Evolutionary conservation across 495 filamentous ascomycete genomes (phyloP), one percentile per base, ranked within the genome.

Genomic region (Aspergillus wentii): DNA sequence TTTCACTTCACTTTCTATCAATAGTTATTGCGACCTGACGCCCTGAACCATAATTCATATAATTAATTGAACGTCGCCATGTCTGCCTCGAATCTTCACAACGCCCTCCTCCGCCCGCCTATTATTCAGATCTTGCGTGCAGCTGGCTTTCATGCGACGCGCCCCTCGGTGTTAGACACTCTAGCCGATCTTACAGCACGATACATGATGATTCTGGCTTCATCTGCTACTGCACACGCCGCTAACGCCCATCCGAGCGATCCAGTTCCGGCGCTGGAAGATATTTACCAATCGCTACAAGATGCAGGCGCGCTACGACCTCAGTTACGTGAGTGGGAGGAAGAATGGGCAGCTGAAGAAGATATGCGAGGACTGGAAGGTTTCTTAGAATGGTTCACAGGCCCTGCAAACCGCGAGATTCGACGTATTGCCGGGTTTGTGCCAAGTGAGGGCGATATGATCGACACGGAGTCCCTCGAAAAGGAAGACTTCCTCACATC

Each of bases 51-150:
- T n/a, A n/a, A n/a, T n/a, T n/a, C n/a, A n/a, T n/a, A n/a, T n/a
- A n/a, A n/a, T n/a, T n/a, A n/a, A n/a, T n/a, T n/a, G n/a, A n/a
- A n/a, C 10, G 10, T 35, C 35, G 47, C 34, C 48, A 69, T 70
- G 66, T 69, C 68, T 6, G 59, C 56, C 16, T 48, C 60, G 29
- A 66, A 61, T 35, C 75, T 89, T 36, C 81, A 85, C 63, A 79
- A 81, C 58, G 75, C 86, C 22, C 80, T 94, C 48, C 75, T 94
- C 17, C 82, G 86, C 16, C 89, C 88, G 2, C 78, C 79, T 20
- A 74, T 94, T 39, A 77, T 94, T 38, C 85, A 92, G 46, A 89
- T 92, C 52, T 77, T 95, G 21, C 85, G 89, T 49, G 86, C 88
- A 20, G 75, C 85, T 21, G 89, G 89, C 63, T 94, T 88, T 60